Evolutionary conservation across 768 basidiomycete species (phyloP), one percentile per base, ranked within the genome.

Genomic region (Leucogyrophana mollusca): DNA sequence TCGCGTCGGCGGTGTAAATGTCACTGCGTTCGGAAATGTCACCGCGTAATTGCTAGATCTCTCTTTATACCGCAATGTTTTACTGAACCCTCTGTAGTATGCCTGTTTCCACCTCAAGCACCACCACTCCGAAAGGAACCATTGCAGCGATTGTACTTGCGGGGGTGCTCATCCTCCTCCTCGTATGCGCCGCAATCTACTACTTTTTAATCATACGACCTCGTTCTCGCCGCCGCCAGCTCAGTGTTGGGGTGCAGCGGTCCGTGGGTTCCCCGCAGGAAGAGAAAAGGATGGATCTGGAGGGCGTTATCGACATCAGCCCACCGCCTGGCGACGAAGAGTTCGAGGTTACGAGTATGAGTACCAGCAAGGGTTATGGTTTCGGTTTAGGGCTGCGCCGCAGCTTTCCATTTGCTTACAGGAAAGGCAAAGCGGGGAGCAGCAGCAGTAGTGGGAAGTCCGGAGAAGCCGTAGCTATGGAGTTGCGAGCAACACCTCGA

Each of bases 101-200:
- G 34, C 49, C 43, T 41, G 42, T 58, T 35, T 32, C 53, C 5
- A 47, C 54, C 3, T 47, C 46, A 30, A 40, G 46, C 24, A 43
- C 40, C 25, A 64, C 72, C 1, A 64, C 72, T 16, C 49, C 77
- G 2, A 66, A 67, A 49, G 84, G 86, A 34, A 81, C 85, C 2
- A 79, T 87, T 44, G 85, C 85, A 16, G 87, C 85, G 0, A 68
- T 86, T 23, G 74, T 73, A 9, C 69, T 89, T 2, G 83, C 79
- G 3, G 72, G 74, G 17, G 59, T 80, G 16, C 66, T 88, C 8
- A 72, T 74, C 21, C 68, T 80, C 54, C 43, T 83, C 22, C 48
- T 81, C 4, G 47, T 75, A 8, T 65, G 66, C 38, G 61, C 69
- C 22, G 27, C 62, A 11, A 56, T 80, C 2, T 72, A 74, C 50